Evolutionary conservation across 1,139 yeast species (phyloP).

Genomic region (Hemisphaericaspora xylanilytica): DNA sequence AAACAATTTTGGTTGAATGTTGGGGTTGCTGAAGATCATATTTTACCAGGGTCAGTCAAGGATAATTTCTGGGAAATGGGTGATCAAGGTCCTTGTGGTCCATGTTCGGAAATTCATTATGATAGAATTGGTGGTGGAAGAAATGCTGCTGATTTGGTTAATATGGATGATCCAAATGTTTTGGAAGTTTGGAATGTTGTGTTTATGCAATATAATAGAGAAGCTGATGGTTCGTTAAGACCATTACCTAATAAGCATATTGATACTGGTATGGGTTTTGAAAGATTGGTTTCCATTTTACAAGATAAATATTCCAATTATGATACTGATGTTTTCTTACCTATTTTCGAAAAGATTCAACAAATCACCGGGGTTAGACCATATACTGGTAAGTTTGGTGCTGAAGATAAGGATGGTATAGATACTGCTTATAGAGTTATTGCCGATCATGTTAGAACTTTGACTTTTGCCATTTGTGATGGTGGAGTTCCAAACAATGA

Average conservation of each 20-base stretch:
- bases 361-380: slow-evolving; percentile 92
- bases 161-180: slow-evolving; percentile 96
- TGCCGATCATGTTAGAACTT: slow-evolving; percentile 97
- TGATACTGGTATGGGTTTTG: slow-evolving; percentile 99
- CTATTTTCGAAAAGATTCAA: slow-evolving; percentile 79
- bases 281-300: slow-evolving; percentile 89
- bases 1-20: slow-evolving; percentile 78
- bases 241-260: slow-evolving; percentile 90
- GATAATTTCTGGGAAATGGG: slow-evolving; percentile 99
- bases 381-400: slow-evolving; percentile 89
- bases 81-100: slow-evolving; percentile 99
- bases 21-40: slow-evolving; percentile 90
- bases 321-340: slow-evolving; percentile 95
- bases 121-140: slow-evolving; percentile 98
- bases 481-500: slow-evolving; percentile 99
- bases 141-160: slow-evolving; percentile 86
- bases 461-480: slow-evolving; percentile 93
- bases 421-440: slow-evolving; percentile 98
- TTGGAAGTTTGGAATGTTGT: slow-evolving; percentile 97
- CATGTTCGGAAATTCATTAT: slow-evolving; percentile 95
- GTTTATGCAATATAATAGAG: slow-evolving; percentile 94
- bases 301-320: slow-evolving; percentile 90
- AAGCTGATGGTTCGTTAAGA: slow-evolving; percentile 76
- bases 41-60: slow-evolving; percentile 82
- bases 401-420: slow-evolving; percentile 87